Conservation (phyloP, 2,329 filamentous ascomycete genomes). For the Penicillium thymicola region DNA sequence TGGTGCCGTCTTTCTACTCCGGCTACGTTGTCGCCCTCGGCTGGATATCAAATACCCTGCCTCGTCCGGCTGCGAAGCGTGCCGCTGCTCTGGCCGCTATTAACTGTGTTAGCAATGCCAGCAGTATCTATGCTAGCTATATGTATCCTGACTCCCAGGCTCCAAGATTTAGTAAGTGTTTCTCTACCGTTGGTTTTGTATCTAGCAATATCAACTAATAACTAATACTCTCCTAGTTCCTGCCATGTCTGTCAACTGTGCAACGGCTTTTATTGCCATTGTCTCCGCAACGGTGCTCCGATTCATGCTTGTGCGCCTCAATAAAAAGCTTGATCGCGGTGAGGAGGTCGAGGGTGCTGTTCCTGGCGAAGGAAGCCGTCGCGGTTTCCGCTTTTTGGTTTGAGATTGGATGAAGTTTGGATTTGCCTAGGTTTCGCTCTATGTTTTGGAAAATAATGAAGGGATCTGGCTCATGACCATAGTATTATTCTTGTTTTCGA, state of each 20-base stretch:
- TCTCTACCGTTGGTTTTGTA: constrained; percentile 38
- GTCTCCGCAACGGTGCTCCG: constrained; percentile 61
- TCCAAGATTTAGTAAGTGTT: constrained; percentile 39
- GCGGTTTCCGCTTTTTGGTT: constrained; percentile 66
- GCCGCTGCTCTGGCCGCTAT: constrained; percentile 71
- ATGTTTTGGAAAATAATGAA: too few species aligned
- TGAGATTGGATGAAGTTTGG: constrained; percentile 27
- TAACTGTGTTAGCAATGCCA: constrained; percentile 68
- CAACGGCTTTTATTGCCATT: constrained; percentile 62
- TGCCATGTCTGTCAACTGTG: constrained; percentile 67
- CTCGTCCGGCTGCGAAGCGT: constrained; percentile 71
- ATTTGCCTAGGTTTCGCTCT: not conserved
- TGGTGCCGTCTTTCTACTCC: constrained; percentile 63
- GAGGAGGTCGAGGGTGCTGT: constrained; percentile 55
- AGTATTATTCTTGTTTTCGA: not conserved
- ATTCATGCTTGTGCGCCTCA: constrained; percentile 62
- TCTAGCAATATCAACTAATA: constrained; percentile 1
- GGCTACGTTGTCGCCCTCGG: constrained; percentile 66
- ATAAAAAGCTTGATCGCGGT: constrained; percentile 66
- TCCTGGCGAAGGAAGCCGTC: constrained; percentile 55
- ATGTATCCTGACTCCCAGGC: constrained; percentile 57
- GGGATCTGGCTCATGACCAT: not conserved
- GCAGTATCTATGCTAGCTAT: constrained; percentile 67
- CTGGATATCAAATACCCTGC: constrained; percentile 75
- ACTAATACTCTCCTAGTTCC: constrained; percentile 39